Percentiles rank a stretch among this genome's conserved stretches.
These are phyloP conservation scores for Saposhnikovia divaricata DNA, from an alignment of 129 eudicot genomes.

Conservation along the genomic window DNA sequence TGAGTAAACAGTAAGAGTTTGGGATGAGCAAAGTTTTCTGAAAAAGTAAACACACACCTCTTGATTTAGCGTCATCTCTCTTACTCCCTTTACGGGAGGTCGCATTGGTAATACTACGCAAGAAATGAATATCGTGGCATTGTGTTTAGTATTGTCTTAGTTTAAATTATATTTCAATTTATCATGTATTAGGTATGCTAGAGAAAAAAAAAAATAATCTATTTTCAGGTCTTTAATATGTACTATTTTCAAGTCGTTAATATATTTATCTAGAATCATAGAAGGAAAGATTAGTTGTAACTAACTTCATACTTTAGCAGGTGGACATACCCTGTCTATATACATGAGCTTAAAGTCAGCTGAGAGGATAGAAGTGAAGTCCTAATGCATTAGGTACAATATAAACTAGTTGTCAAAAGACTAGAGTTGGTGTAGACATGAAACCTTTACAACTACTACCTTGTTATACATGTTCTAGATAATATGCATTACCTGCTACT, in stretches of 20 bases:
- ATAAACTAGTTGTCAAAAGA: neutral
- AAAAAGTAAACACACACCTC: neutral
- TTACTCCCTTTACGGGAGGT: no score
- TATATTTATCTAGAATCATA: neutral
- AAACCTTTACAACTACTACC: neutral
- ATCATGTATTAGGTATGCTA: neutral
- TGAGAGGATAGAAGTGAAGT: neutral
- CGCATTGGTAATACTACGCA: no score
- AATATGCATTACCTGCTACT: neutral
- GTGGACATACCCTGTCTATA: neutral
- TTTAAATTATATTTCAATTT: neutral
- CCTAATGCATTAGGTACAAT: slow-evolving; percentile 1
- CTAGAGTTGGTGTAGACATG: neutral
- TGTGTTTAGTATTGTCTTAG: neutral
- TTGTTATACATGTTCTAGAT: neutral
- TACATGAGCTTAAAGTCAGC: neutral
- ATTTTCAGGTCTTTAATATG: neutral
- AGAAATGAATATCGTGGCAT: no score
- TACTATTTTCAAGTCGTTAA: neutral
- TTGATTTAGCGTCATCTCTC: no score
- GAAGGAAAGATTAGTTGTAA: neutral
- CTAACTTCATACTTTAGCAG: neutral
- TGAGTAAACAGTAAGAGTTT: no score
- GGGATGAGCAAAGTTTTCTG: neutral
- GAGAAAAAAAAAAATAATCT: neutral